phyloP scores from a whole-genome alignment of 1,284 basidiomycete species.

The Heterobasidion occidentale region DNA sequence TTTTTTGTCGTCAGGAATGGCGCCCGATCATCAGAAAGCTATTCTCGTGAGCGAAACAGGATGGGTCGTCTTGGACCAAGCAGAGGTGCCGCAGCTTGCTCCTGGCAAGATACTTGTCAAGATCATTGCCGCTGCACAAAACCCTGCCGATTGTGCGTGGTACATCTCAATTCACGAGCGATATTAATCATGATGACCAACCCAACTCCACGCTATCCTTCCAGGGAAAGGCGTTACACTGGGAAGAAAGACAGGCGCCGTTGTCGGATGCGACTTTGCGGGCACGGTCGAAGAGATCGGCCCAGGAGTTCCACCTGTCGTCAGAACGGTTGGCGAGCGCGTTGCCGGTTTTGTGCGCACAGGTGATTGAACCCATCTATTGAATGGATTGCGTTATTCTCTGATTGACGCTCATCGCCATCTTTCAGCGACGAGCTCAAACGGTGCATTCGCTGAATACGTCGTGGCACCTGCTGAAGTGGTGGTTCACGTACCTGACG shows the following conservation, averaged over 20 bases:
- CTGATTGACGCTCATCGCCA: neutral
- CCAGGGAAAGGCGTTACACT: conserved; percentile 1
- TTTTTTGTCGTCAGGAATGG: too few relatives aligned
- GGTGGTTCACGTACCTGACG: conserved; percentile 12
- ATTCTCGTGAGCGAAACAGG: neutral
- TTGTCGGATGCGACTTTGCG: conserved; percentile 16
- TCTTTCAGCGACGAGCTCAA: neutral
- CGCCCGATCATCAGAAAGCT: neutral
- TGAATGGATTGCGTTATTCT: neutral
- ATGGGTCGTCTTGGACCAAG: neutral
- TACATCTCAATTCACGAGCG: neutral
- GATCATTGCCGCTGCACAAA: conserved; percentile 5
- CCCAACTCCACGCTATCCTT: neutral
- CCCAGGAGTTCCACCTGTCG: conserved; percentile 13
- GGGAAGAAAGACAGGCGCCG: conserved; percentile 3
- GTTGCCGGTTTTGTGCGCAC: conserved; percentile 21
- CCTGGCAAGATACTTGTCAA: conserved; percentile 6
- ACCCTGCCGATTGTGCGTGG: conserved; percentile 7
- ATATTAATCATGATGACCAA: neutral
- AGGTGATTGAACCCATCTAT: conserved; percentile 10
- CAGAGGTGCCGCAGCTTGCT: conserved; percentile 2
- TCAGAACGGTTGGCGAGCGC: conserved; percentile 19
- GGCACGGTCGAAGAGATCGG: conserved; percentile 21
- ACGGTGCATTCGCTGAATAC: conserved; percentile 27
- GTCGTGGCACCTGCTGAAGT: conserved; percentile 7